A percentile compares a stretch with the other conserved stretches of the same genome.
Evolutionary conservation across 148 eudicot species (phyloP).

Genomic region (Cornus suecica): DNA sequence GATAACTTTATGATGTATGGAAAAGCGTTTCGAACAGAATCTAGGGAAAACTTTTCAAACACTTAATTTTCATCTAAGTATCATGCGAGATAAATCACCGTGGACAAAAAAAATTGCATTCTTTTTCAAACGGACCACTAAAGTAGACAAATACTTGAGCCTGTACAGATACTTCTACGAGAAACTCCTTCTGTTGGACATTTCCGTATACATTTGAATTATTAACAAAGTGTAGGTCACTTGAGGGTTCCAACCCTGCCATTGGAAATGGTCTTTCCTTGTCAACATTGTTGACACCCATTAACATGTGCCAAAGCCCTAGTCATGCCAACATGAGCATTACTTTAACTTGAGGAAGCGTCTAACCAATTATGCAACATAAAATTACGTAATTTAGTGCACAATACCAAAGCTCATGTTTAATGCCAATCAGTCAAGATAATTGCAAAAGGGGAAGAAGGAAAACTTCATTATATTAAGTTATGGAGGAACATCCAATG

Average conservation of each 20-base stretch:
- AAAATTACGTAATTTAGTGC: background rate
- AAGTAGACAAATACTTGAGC: background rate
- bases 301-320: background rate
- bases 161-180: background rate
- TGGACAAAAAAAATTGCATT: background rate
- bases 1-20: background rate
- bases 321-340: background rate
- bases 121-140: background rate
- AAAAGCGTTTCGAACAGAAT: background rate
- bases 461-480: too few relatives aligned
- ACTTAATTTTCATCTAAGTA: background rate
- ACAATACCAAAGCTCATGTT: background rate
- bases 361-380: conserved; percentile 1
- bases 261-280: background rate
- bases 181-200: background rate
- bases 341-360: background rate
- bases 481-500: too few relatives aligned
- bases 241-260: background rate
- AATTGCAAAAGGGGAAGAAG: background rate
- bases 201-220: too few relatives aligned
- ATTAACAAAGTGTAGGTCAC: too few relatives aligned
- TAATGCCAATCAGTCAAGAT: background rate
- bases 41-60: background rate
- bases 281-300: background rate
- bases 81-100: background rate